phyloP scores from a whole-genome alignment of 257 asterid genomes.

The Plantago major region DNA sequence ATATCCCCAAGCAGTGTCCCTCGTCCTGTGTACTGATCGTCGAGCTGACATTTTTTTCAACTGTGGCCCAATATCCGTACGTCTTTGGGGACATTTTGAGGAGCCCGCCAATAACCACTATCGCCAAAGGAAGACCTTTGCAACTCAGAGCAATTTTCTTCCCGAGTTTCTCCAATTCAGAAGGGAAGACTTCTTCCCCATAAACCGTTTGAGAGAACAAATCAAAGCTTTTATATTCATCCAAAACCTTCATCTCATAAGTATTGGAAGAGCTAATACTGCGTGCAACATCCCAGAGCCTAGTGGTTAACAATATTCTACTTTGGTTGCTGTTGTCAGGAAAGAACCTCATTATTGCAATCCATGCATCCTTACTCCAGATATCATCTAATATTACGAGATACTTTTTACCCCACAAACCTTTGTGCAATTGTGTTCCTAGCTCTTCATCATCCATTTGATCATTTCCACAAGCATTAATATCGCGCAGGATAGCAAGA shows the following conservation, averaged over 20 bases:
- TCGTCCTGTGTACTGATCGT: conserved; percentile 12
- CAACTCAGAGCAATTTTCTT: conserved; percentile 10
- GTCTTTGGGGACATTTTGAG: background rate
- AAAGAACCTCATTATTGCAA: conserved; percentile 10
- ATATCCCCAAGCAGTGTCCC: conserved; percentile 9
- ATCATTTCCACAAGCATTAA: background rate
- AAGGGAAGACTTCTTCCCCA: conserved; percentile 7
- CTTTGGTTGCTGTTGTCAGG: conserved; percentile 7
- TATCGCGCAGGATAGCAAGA: background rate
- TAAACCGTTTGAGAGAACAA: conserved; percentile 6
- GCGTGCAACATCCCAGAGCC: conserved; percentile 10
- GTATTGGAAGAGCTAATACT: background rate
- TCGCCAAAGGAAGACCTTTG: conserved; percentile 26
- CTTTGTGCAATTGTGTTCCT: conserved; percentile 16
- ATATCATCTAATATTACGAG: conserved; percentile 23
- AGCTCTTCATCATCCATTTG: conserved; percentile 4
- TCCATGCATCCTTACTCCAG: conserved; percentile 21
- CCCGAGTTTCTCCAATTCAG: conserved; percentile 15
- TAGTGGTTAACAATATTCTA: conserved; percentile 20
- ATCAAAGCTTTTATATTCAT: conserved; percentile 9
- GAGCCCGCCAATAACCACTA: conserved; percentile 18
- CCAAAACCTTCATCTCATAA: conserved; percentile 7
- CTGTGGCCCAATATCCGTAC: background rate
- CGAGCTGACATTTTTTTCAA: conserved; percentile 6
- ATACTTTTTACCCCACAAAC: conserved; percentile 16